Evolutionary conservation across 179 eudicot species (phyloP), one percentile per base, ranked within the genome.

Genomic region (Beta corolliflora): DNA sequence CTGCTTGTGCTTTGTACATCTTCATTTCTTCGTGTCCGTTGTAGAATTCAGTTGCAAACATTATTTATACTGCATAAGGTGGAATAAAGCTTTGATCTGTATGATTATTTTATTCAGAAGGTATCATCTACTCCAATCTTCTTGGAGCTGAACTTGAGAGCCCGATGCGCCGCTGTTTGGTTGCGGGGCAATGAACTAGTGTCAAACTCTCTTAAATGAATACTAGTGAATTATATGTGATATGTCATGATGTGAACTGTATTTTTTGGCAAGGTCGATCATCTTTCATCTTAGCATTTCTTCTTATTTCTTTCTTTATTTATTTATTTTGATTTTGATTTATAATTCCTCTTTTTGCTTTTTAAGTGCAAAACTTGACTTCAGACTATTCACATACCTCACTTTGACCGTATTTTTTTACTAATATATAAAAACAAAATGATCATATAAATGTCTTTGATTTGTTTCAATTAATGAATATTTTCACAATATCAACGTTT

Each of bases 51-150:
- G 64, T 60, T 79, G 60, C 77, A 52, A 19, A 59, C 82, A 36
- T 46, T 76, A 71, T 58, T 76, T 69, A 75, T 80, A 36, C 72
- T 69, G 77, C 72, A 76, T 67, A 84, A 84, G 81, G 77, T 54
- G 81, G 56, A 84, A 84, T 84, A 84, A 84, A 81, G 78, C 67
- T 73, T 56, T 80, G 76, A 65, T 73, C 13, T 25, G 71, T 84
- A 72, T 80, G 77, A 80, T 77, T 71, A 59, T 73, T 65, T 71
- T 52, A 44, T 72, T 76, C 78, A 77, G 70, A 82, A 75, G 76
- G 71, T 36, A 23, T 65, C 13, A 59, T 79, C 65, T 45, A 41
- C 53, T 79, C 41, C 56, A 75, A 21, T 46, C 73, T 31, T 12
- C 8, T 25, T 50, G 19, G 29, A 59, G 59, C 78, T 56, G 59